Base-by-base conservation (phyloP, 768 basidiomycete genomes). In the Nidularia pulvinata region DNA sequence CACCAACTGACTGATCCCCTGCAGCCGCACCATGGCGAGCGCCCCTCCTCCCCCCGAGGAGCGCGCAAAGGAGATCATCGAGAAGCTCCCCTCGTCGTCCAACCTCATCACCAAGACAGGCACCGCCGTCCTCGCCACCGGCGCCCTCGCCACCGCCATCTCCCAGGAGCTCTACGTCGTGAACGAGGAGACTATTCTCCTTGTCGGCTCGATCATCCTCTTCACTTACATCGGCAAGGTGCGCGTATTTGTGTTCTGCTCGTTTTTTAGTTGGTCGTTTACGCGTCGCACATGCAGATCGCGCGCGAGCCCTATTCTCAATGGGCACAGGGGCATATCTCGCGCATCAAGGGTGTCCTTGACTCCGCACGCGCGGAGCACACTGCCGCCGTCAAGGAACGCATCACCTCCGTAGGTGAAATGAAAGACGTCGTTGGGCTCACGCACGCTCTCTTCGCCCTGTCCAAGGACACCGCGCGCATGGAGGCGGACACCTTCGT, bases 91-190 rank as follows among this genome's bases (percentile, higher is more conserved):
- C 16, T 91, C 84, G 53, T 95, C 85, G 61, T 93, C 84, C 25
- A 88, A 85, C 67, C 80, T 97, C 72, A 81, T 95, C 79, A 93
- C 94, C 69, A 99, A 99, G 79, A 95, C 95, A 44, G 94, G 95
- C 57, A 84, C 91, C 50, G 89, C 94, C 64, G 79, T 98, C 65
- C 85, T 98, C 51, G 93, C 93, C 65, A 91, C 93, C 13, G 94
- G 92, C 64, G 77, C 92, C 55, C 76, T 88, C 52, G 96, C 95
- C 14, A 83, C 93, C 5, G 95, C 95, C 66, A 95, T 98, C 73
- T 96, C 94, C 11, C 91, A 94, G 68, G 95, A 99, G 74, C 85
- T 98, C 49, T 98, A 98, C 66, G 96, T 99, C 55, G 85, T 96
- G 65, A 97, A 97, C 70, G 95, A 98, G 72, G 97, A 98, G 79